Evolutionary conservation across 179 eudicot genomes (phyloP).

Genomic region (Silene coronaria): DNA sequence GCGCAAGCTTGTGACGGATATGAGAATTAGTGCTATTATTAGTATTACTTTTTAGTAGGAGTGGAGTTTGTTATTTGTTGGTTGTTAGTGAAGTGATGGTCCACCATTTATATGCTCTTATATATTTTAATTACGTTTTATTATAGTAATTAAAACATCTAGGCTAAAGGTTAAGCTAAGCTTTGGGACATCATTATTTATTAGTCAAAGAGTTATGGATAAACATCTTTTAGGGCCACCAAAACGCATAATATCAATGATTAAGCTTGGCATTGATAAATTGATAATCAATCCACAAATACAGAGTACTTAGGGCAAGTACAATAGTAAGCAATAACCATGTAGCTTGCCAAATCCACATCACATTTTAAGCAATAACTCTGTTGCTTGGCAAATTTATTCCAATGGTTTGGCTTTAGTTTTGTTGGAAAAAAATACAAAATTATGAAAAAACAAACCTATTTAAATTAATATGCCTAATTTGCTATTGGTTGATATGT

Average conservation of each 20-base stretch:
- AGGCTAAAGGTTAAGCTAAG: neutral
- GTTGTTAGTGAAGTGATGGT: constrained; percentile 17
- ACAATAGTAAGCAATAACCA: too few species aligned
- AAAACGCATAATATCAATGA: neutral
- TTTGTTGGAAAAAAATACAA: too few species aligned
- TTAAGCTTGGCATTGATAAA: neutral
- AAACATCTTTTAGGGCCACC: neutral
- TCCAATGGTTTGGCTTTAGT: too few species aligned
- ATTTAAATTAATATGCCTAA: too few species aligned
- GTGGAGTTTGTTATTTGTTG: constrained; percentile 21
- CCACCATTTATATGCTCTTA: constrained; percentile 17
- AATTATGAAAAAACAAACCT: too few species aligned
- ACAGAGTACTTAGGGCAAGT: too few species aligned
- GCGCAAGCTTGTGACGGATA: too few species aligned
- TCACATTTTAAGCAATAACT: too few species aligned
- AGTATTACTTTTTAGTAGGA: neutral
- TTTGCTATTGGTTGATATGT: too few species aligned
- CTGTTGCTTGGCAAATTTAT: too few species aligned
- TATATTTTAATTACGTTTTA: neutral
- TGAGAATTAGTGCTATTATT: neutral
- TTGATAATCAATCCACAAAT: too few species aligned
- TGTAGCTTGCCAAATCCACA: too few species aligned
- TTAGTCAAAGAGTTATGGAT: neutral
- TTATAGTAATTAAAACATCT: neutral
- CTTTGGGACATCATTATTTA: neutral